Conservation (phyloP, 202 grass and related monocot genomes). For the Cymbopogon flexuosus region DNA sequence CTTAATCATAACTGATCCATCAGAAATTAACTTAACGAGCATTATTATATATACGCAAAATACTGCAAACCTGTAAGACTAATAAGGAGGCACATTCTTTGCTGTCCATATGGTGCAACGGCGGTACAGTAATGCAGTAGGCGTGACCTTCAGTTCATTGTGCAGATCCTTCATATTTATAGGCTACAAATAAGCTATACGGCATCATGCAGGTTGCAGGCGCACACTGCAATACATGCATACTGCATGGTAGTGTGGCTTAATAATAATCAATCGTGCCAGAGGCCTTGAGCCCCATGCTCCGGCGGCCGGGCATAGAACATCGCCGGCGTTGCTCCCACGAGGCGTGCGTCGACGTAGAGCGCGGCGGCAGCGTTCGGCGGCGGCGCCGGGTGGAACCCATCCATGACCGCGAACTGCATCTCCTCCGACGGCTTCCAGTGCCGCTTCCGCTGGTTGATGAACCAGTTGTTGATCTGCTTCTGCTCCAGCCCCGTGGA, state of each 20-base stretch:
- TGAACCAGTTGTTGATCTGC: conserved; percentile 69
- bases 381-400: conserved; percentile 7
- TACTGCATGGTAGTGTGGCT: background rate
- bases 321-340: conserved; percentile 12
- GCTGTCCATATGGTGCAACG: background rate
- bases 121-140: background rate
- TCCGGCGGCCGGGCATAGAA: background rate
- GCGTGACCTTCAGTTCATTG: background rate
- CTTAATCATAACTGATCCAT: too few species aligned
- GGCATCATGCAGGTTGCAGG: background rate
- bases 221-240: background rate
- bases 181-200: background rate
- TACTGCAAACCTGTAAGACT: too few species aligned
- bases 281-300: conserved; percentile 13
- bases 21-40: too few species aligned
- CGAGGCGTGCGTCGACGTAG: conserved; percentile 20
- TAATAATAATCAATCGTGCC: background rate
- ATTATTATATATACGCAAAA: too few species aligned
- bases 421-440: conserved; percentile 54
- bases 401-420: conserved; percentile 42
- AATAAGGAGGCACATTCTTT: background rate
- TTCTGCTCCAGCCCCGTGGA: conserved; percentile 51
- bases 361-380: background rate
- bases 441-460: conserved; percentile 60
- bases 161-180: background rate